Evolutionary conservation across 169 alveolate species (phyloP), one percentile per base, ranked within the genome.

Genomic region (Plasmodium adleri): DNA sequence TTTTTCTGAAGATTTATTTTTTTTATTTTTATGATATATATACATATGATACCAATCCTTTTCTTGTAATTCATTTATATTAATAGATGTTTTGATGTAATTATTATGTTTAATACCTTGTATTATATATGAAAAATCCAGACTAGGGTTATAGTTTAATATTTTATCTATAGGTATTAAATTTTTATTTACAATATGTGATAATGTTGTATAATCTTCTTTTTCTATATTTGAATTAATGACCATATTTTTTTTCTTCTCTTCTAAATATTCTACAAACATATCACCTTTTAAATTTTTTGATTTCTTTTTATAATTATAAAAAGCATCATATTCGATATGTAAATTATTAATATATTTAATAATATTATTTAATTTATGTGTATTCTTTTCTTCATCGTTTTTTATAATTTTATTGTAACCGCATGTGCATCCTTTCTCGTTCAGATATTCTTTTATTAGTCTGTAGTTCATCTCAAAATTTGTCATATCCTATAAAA

Each of bases 301-400:
- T 13, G 90, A 73, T 60, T 28, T 80, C 60, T 80, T 80, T 39
- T 80, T 80, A 67, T 80, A 80, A 71, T 54, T 80, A 22, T 59
- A 80, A 72, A 67, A 80, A n/a, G 90, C 90, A 15, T 67, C 90
- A 71, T 50, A 80, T 80, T 80, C 90, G 12, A 8, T 45, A 50
- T 80, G 90, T 45, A 80, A 72, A 56, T 80, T 45, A 49, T 80
- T 66, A 3, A 80, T 32, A 59, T 80, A 80, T 67, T 67, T 66
- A 17, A n/a, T 68, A 58, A 67, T 67, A 1, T 59, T 49, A 59
- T 71, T 80, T 13, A 80, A 45, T 54, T 26, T 52, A 8, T 13
- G 45, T 54, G 59, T 68, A n/a, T 13, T 12, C 4, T 17, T 63
- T 1, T 63, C 17, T 56, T 67, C 12, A 12, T 68, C 67, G 1